Evolutionary conservation across 352 stramenopile species (phyloP).

Genomic region (Phytophthora niederhauseri): DNA sequence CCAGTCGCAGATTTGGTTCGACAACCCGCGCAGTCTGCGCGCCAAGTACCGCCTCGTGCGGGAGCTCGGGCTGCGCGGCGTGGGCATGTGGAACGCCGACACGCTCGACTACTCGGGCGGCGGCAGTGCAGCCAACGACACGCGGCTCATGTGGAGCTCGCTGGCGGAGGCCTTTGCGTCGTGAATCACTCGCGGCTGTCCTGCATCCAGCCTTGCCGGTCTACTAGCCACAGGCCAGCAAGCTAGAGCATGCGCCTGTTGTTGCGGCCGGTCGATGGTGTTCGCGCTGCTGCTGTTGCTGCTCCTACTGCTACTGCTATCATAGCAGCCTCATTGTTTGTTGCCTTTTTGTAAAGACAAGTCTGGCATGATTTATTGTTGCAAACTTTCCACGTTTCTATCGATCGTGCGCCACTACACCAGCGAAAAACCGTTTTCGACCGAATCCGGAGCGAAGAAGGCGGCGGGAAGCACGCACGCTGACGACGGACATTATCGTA

Average conservation of each 20-base stretch:
- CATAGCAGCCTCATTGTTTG: neutral
- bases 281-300: too few species aligned
- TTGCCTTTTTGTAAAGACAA: conserved; percentile 27
- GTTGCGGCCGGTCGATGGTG: too few species aligned
- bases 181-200: conserved; percentile 6
- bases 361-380: conserved; percentile 28
- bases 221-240: neutral
- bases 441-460: conserved; percentile 13
- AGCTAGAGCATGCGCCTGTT: too few species aligned
- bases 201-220: neutral
- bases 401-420: conserved; percentile 7
- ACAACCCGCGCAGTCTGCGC: conserved; percentile 63
- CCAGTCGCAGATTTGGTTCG: conserved; percentile 74
- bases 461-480: conserved; percentile 14
- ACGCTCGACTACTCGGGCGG: conserved; percentile 60
- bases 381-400: conserved; percentile 37
- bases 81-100: conserved; percentile 88
- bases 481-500: conserved; percentile 5
- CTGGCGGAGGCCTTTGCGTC: conserved; percentile 39
- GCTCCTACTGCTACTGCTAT: neutral
- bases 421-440: conserved; percentile 25
- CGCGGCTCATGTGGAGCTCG: conserved; percentile 59
- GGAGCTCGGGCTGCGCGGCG: conserved; percentile 55
- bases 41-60: conserved; percentile 64
- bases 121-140: conserved; percentile 35